These are phyloP conservation scores for Tubosaeta sp. DNA, from an alignment of 768 basidiomycete species.

Conservation along the genomic window DNA sequence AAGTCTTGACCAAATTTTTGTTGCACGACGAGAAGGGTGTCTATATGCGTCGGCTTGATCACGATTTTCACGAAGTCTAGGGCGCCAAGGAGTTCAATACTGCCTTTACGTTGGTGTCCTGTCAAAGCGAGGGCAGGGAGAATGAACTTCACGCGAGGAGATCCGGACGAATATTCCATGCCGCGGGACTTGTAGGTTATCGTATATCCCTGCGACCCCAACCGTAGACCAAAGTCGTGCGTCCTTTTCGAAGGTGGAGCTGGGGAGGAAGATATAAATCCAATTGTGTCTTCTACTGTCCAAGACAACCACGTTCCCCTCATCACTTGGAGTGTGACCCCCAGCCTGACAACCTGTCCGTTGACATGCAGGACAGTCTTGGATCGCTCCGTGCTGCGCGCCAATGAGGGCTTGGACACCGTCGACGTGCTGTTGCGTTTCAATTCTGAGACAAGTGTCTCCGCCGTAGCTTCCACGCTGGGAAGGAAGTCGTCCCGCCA, in stretches of 20 bases:
- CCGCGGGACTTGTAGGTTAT: constrained; percentile 47
- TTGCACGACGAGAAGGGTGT: constrained; percentile 77
- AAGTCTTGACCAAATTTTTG: constrained; percentile 90
- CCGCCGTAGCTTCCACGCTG: constrained; percentile 62
- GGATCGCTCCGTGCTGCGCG: constrained; percentile 8
- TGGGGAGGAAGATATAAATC: constrained; percentile 42
- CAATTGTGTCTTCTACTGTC: constrained; percentile 51
- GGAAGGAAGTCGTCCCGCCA: constrained; percentile 81
- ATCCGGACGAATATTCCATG: constrained; percentile 32
- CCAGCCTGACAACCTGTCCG: constrained; percentile 45
- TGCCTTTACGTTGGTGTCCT: constrained; percentile 48
- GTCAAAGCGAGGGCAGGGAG: constrained; percentile 65
- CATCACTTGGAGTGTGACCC: constrained; percentile 76
- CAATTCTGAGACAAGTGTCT: constrained; percentile 62
- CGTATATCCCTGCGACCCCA: constrained; percentile 56
- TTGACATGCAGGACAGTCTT: constrained; percentile 44
- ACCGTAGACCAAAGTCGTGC: constrained; percentile 59
- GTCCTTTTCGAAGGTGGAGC: constrained; percentile 28
- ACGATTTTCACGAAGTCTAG: constrained; percentile 69
- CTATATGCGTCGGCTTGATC: constrained; percentile 80
- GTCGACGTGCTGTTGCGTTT: constrained; percentile 39
- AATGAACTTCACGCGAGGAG: constrained; percentile 53
- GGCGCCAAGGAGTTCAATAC: constrained; percentile 50
- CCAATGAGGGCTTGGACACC: constrained; percentile 27
- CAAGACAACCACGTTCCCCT: constrained; percentile 84